Conservation (phyloP, 345 rosid species). For the Nasturtium officinale region DNA sequence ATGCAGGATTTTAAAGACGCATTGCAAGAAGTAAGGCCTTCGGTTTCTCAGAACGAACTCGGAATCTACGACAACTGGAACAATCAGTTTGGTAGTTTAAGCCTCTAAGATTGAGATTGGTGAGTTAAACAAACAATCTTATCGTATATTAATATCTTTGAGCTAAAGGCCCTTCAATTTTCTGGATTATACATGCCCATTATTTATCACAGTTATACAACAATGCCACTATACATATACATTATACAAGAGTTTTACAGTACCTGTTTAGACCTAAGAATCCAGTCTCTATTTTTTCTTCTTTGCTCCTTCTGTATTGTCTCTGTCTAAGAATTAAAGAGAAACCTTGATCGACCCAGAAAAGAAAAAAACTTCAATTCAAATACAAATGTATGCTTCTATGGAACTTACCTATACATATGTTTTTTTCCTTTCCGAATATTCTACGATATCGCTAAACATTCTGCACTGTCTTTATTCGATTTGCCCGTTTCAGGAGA, state of each 20-base stretch:
- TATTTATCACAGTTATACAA: slow-evolving; percentile 24
- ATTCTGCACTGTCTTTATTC: slow-evolving; percentile 42
- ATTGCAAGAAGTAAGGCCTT: slow-evolving; percentile 89
- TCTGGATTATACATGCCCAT: slow-evolving; percentile 22
- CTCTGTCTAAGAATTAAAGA: not conserved
- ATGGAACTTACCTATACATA: slow-evolving; percentile 35
- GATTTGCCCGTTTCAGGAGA: slow-evolving; percentile 69
- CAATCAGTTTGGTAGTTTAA: slow-evolving; percentile 87
- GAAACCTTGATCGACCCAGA: slow-evolving; percentile 7
- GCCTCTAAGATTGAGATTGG: slow-evolving; percentile 51
- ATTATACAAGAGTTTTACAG: slow-evolving; percentile 28
- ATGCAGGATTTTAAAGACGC: slow-evolving; percentile 75
- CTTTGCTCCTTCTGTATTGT: slow-evolving; percentile 12
- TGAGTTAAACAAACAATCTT: slow-evolving; percentile 29
- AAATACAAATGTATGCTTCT: not conserved
- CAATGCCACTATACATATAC: slow-evolving; percentile 24
- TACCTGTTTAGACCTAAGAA: slow-evolving; percentile 23
- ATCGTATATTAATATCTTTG: slow-evolving; percentile 12
- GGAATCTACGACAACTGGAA: slow-evolving; percentile 83
- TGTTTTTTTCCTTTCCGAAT: not conserved
- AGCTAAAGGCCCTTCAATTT: slow-evolving; percentile 17
- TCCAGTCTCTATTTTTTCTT: slow-evolving; percentile 12
- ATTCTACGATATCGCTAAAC: slow-evolving; percentile 42
- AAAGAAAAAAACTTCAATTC: slow-evolving; percentile 1
- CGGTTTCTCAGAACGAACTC: slow-evolving; percentile 80